Conservation (phyloP, 169 alveolate genomes). For the Babesia ovis region DNA sequence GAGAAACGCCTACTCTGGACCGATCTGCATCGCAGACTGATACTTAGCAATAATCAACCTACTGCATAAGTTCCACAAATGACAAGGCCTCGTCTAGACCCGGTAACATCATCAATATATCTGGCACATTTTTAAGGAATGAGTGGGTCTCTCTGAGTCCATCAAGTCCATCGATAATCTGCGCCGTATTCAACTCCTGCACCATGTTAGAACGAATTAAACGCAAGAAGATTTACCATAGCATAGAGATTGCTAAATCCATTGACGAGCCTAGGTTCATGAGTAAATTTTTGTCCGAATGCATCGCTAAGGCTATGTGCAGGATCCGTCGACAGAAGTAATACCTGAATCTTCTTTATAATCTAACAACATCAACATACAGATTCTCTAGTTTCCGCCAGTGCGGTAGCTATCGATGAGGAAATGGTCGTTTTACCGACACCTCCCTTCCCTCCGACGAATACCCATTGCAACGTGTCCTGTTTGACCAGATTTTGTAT, state of each 20-base stretch:
- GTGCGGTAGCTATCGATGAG: conserved; percentile 91
- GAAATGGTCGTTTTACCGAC: conserved; percentile 99
- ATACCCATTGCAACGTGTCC: conserved; percentile 93
- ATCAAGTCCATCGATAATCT: conserved; percentile 76
- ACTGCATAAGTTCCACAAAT: conserved; percentile 92
- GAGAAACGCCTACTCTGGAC: conserved; percentile 91
- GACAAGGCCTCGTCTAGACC: conserved; percentile 99
- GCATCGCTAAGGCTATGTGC: conserved; percentile 99
- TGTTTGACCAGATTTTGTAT: conserved; percentile 58
- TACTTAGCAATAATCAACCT: conserved; percentile 33
- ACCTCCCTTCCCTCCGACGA: conserved; percentile 99
- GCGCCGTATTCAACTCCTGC: conserved; percentile 91
- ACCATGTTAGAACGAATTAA: not conserved
- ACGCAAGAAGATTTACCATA: conserved; percentile 68
- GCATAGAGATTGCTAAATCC: conserved; percentile 94
- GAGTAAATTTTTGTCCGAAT: conserved; percentile 93
- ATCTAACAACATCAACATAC: conserved; percentile 68
- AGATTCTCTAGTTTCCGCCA: conserved; percentile 90
- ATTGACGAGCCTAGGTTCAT: conserved; percentile 90
- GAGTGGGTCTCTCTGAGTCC: conserved; percentile 69
- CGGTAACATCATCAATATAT: conserved; percentile 93
- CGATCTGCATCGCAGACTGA: conserved; percentile 63
- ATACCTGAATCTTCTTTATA: conserved; percentile 78
- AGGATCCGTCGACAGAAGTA: conserved; percentile 98
- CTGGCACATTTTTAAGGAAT: conserved; percentile 82